Evolutionary conservation across 345 rosid genomes (phyloP).

Genomic region (Salix brachista): DNA sequence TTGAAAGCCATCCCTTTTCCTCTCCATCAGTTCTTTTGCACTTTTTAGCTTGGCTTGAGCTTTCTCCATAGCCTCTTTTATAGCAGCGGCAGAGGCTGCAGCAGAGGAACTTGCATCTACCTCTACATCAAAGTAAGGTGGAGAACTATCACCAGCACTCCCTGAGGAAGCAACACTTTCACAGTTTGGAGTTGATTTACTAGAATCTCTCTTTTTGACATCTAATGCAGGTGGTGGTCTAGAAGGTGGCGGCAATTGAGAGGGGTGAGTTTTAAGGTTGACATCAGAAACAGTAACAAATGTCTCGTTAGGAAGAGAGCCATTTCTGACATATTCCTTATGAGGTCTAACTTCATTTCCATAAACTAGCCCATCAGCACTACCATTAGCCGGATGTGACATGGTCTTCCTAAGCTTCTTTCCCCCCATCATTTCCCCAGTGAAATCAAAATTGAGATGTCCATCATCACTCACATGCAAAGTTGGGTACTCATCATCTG

Average conservation of each 20-base stretch:
- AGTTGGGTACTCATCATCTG: constrained; percentile 23
- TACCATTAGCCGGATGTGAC: constrained; percentile 31
- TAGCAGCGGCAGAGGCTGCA: constrained; percentile 61
- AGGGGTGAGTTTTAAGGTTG: constrained; percentile 72
- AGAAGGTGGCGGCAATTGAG: constrained; percentile 77
- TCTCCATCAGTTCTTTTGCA: constrained; percentile 65
- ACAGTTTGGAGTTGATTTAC: constrained; percentile 31
- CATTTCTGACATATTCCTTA: constrained; percentile 33
- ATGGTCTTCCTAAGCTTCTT: constrained; percentile 43
- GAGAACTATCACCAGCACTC: constrained; percentile 44
- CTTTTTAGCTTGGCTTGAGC: constrained; percentile 71
- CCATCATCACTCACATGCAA: constrained; percentile 30
- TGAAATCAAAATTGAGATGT: constrained; percentile 25
- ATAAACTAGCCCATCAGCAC: constrained; percentile 22
- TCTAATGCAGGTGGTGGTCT: constrained; percentile 64
- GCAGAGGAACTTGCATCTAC: constrained; percentile 84
- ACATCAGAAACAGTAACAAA: constrained; percentile 77
- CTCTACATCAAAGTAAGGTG: constrained; percentile 86
- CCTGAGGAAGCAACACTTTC: constrained; percentile 40
- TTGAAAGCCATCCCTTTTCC: constrained; percentile 50
- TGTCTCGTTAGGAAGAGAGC: constrained; percentile 37
- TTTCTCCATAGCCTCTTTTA: constrained; percentile 71
- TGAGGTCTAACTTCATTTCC: constrained; percentile 31
- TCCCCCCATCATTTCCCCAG: constrained; percentile 25
- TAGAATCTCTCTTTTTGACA: constrained; percentile 32